Conservation (phyloP, 1,139 yeast genomes). For the Geotrichum histeridarum region DNA sequence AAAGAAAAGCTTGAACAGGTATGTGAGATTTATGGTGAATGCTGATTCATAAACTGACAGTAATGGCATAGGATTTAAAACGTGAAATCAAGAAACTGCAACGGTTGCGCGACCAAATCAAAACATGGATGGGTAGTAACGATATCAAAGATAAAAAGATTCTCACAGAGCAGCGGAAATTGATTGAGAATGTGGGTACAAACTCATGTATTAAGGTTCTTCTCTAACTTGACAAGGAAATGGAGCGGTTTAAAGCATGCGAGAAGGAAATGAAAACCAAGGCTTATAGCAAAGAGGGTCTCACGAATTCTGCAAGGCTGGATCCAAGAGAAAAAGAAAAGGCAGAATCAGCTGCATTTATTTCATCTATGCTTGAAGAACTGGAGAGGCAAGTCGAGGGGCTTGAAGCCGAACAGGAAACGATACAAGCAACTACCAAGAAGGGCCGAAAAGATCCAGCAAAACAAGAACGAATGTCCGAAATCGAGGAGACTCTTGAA, state of each 20-base stretch:
- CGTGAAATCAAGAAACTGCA: slow-evolving; percentile 94
- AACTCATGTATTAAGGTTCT: not conserved
- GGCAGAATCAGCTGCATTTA: slow-evolving; percentile 65
- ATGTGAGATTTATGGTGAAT: not conserved
- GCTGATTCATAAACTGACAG: not conserved
- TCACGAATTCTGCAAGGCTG: slow-evolving; percentile 59
- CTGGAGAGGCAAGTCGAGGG: slow-evolving; percentile 75
- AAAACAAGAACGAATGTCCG: slow-evolving; percentile 55
- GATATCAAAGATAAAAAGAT: slow-evolving; percentile 86
- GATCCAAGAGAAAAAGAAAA: slow-evolving; percentile 82
- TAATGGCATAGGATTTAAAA: slow-evolving; percentile 58
- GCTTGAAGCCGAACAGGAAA: slow-evolving; percentile 72
- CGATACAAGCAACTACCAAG: slow-evolving; percentile 47
- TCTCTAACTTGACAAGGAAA: slow-evolving; percentile 46
- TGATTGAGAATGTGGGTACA: slow-evolving; percentile 50
- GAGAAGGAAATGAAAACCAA: slow-evolving; percentile 93
- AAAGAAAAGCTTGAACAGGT: slow-evolving; percentile 76
- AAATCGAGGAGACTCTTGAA: slow-evolving; percentile 58
- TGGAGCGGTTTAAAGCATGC: slow-evolving; percentile 94
- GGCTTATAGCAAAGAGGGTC: slow-evolving; percentile 91
- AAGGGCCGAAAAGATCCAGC: slow-evolving; percentile 54
- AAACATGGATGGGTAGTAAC: slow-evolving; percentile 88
- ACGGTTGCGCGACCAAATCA: slow-evolving; percentile 89
- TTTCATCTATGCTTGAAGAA: slow-evolving; percentile 74
- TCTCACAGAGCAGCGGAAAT: slow-evolving; percentile 71